These are phyloP conservation scores for Heterobasidion parviporum DNA, from an alignment of 1,284 basidiomycete species.

Conservation along the genomic window DNA sequence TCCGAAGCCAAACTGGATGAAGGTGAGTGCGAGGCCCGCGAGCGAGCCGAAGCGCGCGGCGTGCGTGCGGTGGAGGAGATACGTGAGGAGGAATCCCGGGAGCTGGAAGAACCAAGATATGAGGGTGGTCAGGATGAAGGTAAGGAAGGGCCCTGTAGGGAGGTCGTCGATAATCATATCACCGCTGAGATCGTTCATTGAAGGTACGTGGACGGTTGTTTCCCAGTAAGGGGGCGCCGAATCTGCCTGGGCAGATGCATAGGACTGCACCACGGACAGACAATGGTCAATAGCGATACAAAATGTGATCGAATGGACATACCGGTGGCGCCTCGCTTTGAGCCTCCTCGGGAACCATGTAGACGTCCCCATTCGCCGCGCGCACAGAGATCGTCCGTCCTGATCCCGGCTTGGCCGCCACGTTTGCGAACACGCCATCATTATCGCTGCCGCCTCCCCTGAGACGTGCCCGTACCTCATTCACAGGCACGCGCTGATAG, in stretches of 20 bases:
- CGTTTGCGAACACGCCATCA: slow-evolving; percentile 95
- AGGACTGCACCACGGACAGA: slow-evolving; percentile 49
- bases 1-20: slow-evolving; percentile 83
- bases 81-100: slow-evolving; percentile 90
- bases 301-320: slow-evolving; percentile 22
- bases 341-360: slow-evolving; percentile 72
- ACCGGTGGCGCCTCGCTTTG: slow-evolving; percentile 83
- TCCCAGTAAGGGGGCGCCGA: slow-evolving; percentile 97
- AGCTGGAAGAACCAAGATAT: slow-evolving; percentile 97
- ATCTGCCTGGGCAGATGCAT: slow-evolving; percentile 84
- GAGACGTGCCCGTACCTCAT: slow-evolving; percentile 20
- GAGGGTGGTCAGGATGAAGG: slow-evolving; percentile 75
- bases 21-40: slow-evolving; percentile 88
- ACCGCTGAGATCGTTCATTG: slow-evolving; percentile 38
- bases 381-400: slow-evolving; percentile 30
- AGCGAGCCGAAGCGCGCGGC: slow-evolving; percentile 92
- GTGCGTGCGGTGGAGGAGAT: slow-evolving; percentile 90
- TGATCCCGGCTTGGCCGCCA: slow-evolving; percentile 80
- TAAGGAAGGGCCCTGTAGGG: slow-evolving; percentile 59
- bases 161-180: slow-evolving; percentile 73
- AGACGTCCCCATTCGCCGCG: slow-evolving; percentile 51
- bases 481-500: slow-evolving; percentile 51
- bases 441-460: slow-evolving; percentile 80
- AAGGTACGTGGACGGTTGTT: slow-evolving; percentile 81
- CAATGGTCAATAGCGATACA: background rate